Percentiles rank a stretch among this genome's conserved stretches.
These are phyloP conservation scores for Metschnikowia picachoensis DNA, from an alignment of 805 yeast genomes.

Conservation along the genomic window DNA sequence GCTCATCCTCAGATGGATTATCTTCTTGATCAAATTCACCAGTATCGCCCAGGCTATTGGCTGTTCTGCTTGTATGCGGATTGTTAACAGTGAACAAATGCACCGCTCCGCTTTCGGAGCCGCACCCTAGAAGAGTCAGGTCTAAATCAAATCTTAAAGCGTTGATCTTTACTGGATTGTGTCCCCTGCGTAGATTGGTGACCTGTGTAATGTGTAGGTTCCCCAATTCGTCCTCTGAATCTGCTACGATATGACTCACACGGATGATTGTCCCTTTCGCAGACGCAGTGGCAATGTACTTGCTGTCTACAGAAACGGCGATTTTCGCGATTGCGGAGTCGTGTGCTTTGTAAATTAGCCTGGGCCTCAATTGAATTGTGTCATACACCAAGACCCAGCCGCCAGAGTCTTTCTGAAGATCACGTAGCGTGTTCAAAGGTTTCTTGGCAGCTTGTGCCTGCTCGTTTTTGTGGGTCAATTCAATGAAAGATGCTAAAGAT, in stretches of 20 bases:
- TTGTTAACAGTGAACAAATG: constrained; percentile 31
- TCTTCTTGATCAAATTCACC: constrained; percentile 5
- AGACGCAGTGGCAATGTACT: constrained; percentile 39
- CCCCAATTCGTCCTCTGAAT: constrained; percentile 1
- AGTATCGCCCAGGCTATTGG: not conserved
- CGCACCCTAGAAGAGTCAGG: constrained; percentile 34
- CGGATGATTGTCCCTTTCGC: constrained; percentile 42
- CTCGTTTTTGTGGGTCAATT: constrained; percentile 24
- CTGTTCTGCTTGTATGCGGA: not conserved
- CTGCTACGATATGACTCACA: constrained; percentile 23
- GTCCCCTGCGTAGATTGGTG: constrained; percentile 39
- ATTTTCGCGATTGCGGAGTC: constrained; percentile 33
- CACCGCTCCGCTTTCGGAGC: constrained; percentile 39
- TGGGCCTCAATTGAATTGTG: constrained; percentile 29
- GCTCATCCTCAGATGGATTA: constrained; percentile 18
- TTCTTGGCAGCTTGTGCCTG: constrained; percentile 13
- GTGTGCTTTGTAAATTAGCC: constrained; percentile 38
- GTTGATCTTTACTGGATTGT: constrained; percentile 32
- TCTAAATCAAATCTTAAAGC: constrained; percentile 34
- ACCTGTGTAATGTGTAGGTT: constrained; percentile 25
- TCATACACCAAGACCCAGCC: constrained; percentile 44
- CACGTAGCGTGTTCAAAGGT: constrained; percentile 22
- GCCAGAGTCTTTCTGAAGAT: constrained; percentile 24
- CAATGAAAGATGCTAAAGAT: constrained; percentile 17
- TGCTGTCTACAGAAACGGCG: constrained; percentile 24